Conservation (phyloP, 192 early-diverging fungal genomes). For the Mortierella alpina region DNA sequence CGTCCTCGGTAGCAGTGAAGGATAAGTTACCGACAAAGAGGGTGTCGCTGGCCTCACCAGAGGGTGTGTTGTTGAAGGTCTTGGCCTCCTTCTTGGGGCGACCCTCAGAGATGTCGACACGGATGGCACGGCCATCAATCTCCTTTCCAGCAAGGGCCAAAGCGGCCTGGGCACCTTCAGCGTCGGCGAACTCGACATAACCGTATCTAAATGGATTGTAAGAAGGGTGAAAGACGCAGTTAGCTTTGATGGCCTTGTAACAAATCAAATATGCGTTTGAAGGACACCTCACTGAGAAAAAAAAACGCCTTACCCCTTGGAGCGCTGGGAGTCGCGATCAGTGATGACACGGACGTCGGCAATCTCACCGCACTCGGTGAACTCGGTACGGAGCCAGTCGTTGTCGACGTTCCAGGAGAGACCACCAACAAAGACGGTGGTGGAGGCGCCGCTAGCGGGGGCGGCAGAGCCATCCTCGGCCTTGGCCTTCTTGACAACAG, state of each 20-base stretch:
- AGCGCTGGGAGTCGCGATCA: slow-evolving; percentile 74
- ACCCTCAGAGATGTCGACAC: slow-evolving; percentile 77
- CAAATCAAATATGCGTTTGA: too few species aligned
- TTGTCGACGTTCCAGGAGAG: slow-evolving; percentile 78
- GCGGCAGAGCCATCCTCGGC: slow-evolving; percentile 56
- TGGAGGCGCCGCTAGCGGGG: slow-evolving; percentile 46
- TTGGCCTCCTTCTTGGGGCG: slow-evolving; percentile 54
- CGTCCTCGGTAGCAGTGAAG: slow-evolving; percentile 72
- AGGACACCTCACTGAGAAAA: neutral
- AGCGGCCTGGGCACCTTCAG: slow-evolving; percentile 76
- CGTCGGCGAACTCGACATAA: slow-evolving; percentile 86
- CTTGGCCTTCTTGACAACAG: slow-evolving; percentile 59
- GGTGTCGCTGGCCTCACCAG: slow-evolving; percentile 70
- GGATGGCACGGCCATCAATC: slow-evolving; percentile 85
- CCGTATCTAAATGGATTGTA: slow-evolving; percentile 68
- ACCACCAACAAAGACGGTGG: slow-evolving; percentile 79
- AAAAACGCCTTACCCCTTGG: slow-evolving; percentile 71
- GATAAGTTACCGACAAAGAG: slow-evolving; percentile 87
- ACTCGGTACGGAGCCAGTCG: slow-evolving; percentile 69
- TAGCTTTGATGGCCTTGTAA: neutral
- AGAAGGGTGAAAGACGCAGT: neutral
- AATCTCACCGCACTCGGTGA: slow-evolving; percentile 79
- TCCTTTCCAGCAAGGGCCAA: slow-evolving; percentile 74
- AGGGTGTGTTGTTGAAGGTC: slow-evolving; percentile 54
- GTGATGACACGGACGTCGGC: slow-evolving; percentile 80